A percentile compares a stretch with the other conserved stretches of the same genome.
Evolutionary conservation across 1,284 basidiomycete species (phyloP).

Genomic region (Marasmius tenuissimus): DNA sequence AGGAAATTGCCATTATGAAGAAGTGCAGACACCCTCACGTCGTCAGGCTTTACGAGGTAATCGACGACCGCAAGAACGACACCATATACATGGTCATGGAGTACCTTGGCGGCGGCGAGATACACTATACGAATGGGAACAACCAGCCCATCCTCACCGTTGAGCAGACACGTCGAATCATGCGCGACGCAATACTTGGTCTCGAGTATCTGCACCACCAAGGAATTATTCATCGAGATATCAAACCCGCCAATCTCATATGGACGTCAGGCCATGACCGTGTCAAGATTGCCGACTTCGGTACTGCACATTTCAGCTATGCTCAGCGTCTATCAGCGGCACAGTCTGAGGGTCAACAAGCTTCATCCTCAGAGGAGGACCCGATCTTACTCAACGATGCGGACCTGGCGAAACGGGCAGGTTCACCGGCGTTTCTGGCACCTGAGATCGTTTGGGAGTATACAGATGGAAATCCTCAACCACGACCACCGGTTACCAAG

Average conservation of each 20-base stretch:
- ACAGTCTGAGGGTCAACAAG: slow-evolving; percentile 34
- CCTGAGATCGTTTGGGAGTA: slow-evolving; percentile 88
- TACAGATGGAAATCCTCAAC: slow-evolving; percentile 26
- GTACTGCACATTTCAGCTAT: slow-evolving; percentile 89
- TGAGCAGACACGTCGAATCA: slow-evolving; percentile 81
- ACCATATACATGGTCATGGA: slow-evolving; percentile 98
- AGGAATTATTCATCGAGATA: slow-evolving; percentile 98
- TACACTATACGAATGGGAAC: slow-evolving; percentile 77
- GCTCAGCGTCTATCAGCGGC: slow-evolving; percentile 69
- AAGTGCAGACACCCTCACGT: slow-evolving; percentile 92
- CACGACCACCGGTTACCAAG: slow-evolving; percentile 81
- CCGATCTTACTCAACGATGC: slow-evolving; percentile 81
- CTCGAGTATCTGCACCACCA: slow-evolving; percentile 95
- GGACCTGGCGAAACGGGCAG: slow-evolving; percentile 91
- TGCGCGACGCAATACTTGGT: slow-evolving; percentile 91
- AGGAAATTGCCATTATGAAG: slow-evolving; percentile 98
- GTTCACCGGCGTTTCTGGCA: slow-evolving; percentile 96
- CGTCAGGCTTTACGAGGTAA: slow-evolving; percentile 91
- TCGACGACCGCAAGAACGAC: slow-evolving; percentile 88
- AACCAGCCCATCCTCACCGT: slow-evolving; percentile 79
- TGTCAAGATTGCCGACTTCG: slow-evolving; percentile 98
- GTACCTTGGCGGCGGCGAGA: slow-evolving; percentile 92
- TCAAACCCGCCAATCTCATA: slow-evolving; percentile 97
- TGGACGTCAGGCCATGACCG: slow-evolving; percentile 80
- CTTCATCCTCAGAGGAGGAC: slow-evolving; percentile 40